Percentiles rank a stretch among this genome's conserved stretches.
Evolutionary conservation across 2,329 filamentous ascomycete species (phyloP).

Genomic region (Cordyceps tenuipes): DNA sequence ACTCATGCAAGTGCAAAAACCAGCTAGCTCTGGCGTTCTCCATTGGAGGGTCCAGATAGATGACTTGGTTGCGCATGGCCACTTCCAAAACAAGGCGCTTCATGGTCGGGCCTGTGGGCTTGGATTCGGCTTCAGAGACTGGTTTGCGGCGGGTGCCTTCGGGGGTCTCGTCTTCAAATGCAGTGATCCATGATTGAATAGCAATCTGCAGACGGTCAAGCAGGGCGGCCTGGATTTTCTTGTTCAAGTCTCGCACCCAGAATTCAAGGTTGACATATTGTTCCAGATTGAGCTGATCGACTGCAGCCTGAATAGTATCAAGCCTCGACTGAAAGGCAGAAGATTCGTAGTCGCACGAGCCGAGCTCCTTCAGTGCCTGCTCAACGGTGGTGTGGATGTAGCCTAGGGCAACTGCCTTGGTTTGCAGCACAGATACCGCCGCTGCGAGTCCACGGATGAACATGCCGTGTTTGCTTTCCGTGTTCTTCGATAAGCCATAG

Average conservation of each 20-base stretch:
- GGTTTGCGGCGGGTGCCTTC: conserved; percentile 47
- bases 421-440: conserved; percentile 79
- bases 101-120: conserved; percentile 54
- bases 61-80: conserved; percentile 95
- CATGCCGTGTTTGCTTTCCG: conserved; percentile 89
- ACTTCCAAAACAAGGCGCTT: conserved; percentile 78
- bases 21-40: conserved; percentile 89
- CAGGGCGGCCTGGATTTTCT: conserved; percentile 72
- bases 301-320: conserved; percentile 79
- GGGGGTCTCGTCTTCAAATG: conserved; percentile 60
- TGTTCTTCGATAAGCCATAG: conserved; percentile 41
- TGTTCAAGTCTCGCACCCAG: conserved; percentile 85
- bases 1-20: conserved; percentile 86
- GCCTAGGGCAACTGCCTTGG: conserved; percentile 71
- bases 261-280: conserved; percentile 87
- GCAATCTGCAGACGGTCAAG: conserved; percentile 77
- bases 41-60: conserved; percentile 89
- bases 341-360: conserved; percentile 73
- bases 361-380: conserved; percentile 73
- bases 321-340: conserved; percentile 72
- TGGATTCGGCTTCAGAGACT: conserved; percentile 35
- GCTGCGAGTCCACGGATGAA: conserved; percentile 91
- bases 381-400: conserved; percentile 74
- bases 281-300: conserved; percentile 94
- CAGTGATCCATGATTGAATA: conserved; percentile 76